A percentile compares a stretch with the other conserved stretches of the same genome.
These are phyloP conservation scores for Marasmius tenuissimus DNA, from an alignment of 1,284 basidiomycete species.

Conservation along the genomic window DNA sequence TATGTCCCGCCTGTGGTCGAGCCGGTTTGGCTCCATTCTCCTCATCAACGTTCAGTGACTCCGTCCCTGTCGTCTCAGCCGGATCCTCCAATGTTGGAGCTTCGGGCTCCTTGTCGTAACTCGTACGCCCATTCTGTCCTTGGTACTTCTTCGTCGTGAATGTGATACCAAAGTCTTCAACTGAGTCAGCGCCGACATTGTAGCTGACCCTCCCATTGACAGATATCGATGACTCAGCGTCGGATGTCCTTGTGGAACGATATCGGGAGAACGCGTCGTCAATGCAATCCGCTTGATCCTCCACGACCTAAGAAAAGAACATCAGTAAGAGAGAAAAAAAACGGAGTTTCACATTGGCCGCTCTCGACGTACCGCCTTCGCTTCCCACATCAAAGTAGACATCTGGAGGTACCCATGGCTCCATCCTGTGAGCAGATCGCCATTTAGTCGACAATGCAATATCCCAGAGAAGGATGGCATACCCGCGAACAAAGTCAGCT, in stretches of 20 bases:
- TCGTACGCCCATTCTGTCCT: constrained; percentile 16
- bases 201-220: neutral
- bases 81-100: neutral
- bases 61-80: neutral
- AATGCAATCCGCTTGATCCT: constrained; percentile 94
- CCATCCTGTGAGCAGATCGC: constrained; percentile 52
- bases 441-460: neutral
- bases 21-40: constrained; percentile 23
- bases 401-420: constrained; percentile 96
- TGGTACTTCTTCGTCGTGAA: constrained; percentile 63
- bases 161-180: constrained; percentile 64
- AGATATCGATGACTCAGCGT: neutral
- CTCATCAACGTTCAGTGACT: constrained; percentile 5
- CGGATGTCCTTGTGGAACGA: constrained; percentile 19
- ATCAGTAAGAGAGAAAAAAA: neutral
- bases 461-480: neutral
- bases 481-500: constrained; percentile 83
- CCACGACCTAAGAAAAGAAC: constrained; percentile 55
- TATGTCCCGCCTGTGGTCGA: constrained; percentile 53
- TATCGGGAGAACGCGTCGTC: constrained; percentile 68
- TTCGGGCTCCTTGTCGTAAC: constrained; percentile 9
- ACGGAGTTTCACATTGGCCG: neutral
- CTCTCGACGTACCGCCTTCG: constrained; percentile 51
- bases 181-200: constrained; percentile 51
- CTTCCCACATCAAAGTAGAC: constrained; percentile 84